Evolutionary conservation across 176 grass and related monocot species (phyloP).

Genomic region (Carex kokanica): DNA sequence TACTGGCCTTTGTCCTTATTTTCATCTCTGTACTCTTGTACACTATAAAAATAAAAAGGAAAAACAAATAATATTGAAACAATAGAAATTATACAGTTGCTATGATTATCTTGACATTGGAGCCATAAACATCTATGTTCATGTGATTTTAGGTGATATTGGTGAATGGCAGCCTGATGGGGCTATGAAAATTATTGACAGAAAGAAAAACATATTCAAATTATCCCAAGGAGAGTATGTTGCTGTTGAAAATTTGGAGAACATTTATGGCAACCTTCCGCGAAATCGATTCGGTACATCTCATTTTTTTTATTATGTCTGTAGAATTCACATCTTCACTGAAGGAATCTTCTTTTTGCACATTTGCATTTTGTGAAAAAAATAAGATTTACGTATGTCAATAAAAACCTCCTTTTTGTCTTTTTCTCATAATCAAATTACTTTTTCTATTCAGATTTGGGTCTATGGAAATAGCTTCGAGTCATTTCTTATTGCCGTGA

Average conservation of each 20-base stretch:
- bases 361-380: neutral
- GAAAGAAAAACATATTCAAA: slow-evolving; percentile 99
- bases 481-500: slow-evolving; percentile 66
- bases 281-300: slow-evolving; percentile 70
- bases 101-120: neutral
- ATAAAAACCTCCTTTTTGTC: neutral
- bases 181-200: slow-evolving; percentile 93
- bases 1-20: neutral
- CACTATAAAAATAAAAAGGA: neutral
- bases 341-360: neutral
- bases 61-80: neutral
- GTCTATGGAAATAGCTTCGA: slow-evolving; percentile 96
- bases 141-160: slow-evolving; percentile 59
- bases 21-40: neutral
- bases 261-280: slow-evolving; percentile 78
- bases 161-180: slow-evolving; percentile 94
- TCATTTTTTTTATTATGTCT: slow-evolving; percentile 11
- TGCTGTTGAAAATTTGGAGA: slow-evolving; percentile 94
- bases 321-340: neutral
- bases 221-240: slow-evolving; percentile 98
- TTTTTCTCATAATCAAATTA: neutral
- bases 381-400: neutral
- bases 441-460: slow-evolving; percentile 58
- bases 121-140: neutral
- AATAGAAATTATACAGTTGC: neutral